Base-by-base conservation (phyloP, 768 basidiomycete species). In the Rhizopogon vulgaris region DNA sequence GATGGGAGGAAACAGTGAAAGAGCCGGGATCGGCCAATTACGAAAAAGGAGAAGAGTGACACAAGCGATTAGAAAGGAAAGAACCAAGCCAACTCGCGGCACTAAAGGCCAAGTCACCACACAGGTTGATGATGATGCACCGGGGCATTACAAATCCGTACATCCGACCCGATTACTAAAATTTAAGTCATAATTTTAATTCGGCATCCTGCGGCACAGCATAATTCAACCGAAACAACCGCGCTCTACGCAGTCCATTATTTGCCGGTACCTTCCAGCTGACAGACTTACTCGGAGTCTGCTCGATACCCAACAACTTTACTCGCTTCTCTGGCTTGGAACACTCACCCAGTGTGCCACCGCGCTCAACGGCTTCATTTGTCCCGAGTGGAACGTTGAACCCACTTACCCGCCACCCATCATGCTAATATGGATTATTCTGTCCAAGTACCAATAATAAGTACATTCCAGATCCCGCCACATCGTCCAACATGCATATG, bases 21-120 rank as follows among this genome's bases (percentile, higher is more conserved):
- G 71, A 60, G 68, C 67, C 68, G 65, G 28, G 65, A 67, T 69
- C 67, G 67, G 67, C 56, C 40, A 56, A 45, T 54, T 54, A 63
- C 65, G 48, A 52, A 66, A 64, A 55, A 42, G 64, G 68, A 58
- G 37, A 64, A 47, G 46, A 30, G 49, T 56, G 62, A 56, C 56
- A 53, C 54, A 45, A 51, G 51, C 51, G 62, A 66, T 66, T 67
- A 69, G 60, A 58, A 68, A 66, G 53, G 52, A 17, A 32, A 12
- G 4, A 34, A 10, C 10, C 32, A 34, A 34, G 41, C 39, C 1
- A 22, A 22, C 52, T 15, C 48, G 28, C 32, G 32, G 32, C 32
- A 11, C 28, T 28, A 22, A n/a, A 6, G 42, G 41, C 58, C 61
- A 55, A 62, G 61, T 57, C 60, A 62, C 51, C 53, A 55, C 53